phyloP scores from a whole-genome alignment of 2,329 filamentous ascomycete species.

The Huntiella abstrusa region DNA sequence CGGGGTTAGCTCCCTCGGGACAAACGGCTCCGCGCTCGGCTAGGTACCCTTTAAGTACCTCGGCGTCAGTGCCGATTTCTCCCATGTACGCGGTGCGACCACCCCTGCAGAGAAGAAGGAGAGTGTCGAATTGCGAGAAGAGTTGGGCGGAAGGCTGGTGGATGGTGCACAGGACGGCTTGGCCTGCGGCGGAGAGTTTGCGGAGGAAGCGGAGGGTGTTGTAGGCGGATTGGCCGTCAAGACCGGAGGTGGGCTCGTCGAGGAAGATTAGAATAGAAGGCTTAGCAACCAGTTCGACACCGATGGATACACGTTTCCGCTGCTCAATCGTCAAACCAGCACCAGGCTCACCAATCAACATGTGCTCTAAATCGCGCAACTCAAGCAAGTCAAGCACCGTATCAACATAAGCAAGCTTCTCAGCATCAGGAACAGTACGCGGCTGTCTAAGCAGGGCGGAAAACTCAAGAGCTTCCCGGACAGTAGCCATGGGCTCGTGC shows the following conservation, averaged over 20 bases:
- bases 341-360: conserved; percentile 31
- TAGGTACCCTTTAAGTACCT: conserved; percentile 43
- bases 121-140: conserved; percentile 47
- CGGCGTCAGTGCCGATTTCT: conserved; percentile 34
- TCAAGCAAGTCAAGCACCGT: conserved; percentile 51
- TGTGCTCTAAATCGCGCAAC: conserved; percentile 28
- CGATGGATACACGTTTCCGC: conserved; percentile 38
- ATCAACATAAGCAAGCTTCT: conserved; percentile 49
- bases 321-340: conserved; percentile 32
- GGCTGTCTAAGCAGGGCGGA: conserved; percentile 46
- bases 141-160: conserved; percentile 51
- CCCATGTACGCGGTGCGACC: conserved; percentile 51
- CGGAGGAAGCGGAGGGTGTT: conserved; percentile 46
- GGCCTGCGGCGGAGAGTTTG: conserved; percentile 45
- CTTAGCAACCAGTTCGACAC: conserved; percentile 42
- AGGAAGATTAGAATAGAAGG: conserved; percentile 45
- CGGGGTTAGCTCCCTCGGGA: conserved; percentile 44
- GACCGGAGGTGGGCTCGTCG: conserved; percentile 43
- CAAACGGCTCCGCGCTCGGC: conserved; percentile 43
- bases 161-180: conserved; percentile 51
- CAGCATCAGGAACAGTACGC: conserved; percentile 38
- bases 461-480: conserved; percentile 50
- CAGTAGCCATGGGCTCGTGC: conserved; percentile 53
- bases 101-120: conserved; percentile 44
- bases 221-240: conserved; percentile 51